Evolutionary conservation across 805 yeast genomes (phyloP), one percentile per base, ranked within the genome.

Genomic region (Nakazawaea pomicola): DNA sequence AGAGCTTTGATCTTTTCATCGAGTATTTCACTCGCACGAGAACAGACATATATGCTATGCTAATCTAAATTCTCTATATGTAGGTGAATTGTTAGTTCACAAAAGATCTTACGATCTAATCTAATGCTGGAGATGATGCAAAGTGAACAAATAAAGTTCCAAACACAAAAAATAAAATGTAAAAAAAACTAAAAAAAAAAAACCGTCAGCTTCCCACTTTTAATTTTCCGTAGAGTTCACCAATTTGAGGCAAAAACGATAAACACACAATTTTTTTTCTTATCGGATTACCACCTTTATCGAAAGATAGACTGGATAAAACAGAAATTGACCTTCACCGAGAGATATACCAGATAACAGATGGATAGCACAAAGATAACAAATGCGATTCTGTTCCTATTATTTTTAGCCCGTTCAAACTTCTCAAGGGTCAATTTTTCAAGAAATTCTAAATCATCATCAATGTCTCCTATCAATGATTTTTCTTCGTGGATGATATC

Each of bases 401-500:
- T 40, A n/a, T 15, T 10, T 16, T 16, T 34, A 11, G 37, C 28
- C 14, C 39, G 29, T 17, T 34, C 19, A 15, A 27, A 29, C n/a
- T 40, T 40, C 12, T 34, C 29, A 17, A 21, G 5, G 4, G 39
- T 34, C 7, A 34, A 11, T 20, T 25, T 33, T 19, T 40, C 43
- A 19, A 40, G 24, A 24, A 12, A n/a, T 18, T 29, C 25, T 20
- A 40, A 40, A 40, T 40, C 39, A 6, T 30, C 36, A 16, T 34
- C 39, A 10, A 40, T 40, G 4, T 40, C 43, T 4, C 16, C 10
- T 15, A 40, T 29, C 38, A 41, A 41, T 4, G 29, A 14, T 30
- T 39, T 46, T 34, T 46, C 45, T 10, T 25, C 21, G 7, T 14
- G 21, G 21, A 46, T 30, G 7, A 35, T 24, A 15, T 36, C 29